Evolutionary conservation across 371 early-diverging fungal species (phyloP), one percentile per base, ranked within the genome.

Genomic region (Batrachochytrium dendrobatidis): DNA sequence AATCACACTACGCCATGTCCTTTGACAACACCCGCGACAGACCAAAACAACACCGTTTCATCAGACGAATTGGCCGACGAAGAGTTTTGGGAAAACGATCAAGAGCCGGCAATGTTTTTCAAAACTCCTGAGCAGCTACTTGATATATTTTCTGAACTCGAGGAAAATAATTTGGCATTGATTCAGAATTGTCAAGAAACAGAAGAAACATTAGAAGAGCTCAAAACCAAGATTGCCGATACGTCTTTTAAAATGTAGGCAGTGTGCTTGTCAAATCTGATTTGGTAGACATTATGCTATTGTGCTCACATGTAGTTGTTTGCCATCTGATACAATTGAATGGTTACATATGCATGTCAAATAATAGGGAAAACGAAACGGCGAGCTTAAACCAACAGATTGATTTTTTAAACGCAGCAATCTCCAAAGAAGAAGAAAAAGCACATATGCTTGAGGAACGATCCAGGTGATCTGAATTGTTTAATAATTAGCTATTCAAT

Each of bases 181-280:
- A 79, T 79, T 34, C 79, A 79, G 49, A 77, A 72, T 54, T 77
- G 74, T 45, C 79, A 79, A 55, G 79, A 79, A 60, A 74, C 76
- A 17, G 79, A 79, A 51, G 79, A 77, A 54, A 70, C 79, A 26
- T 58, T 79, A 12, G 79, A 77, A 52, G 76, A 76, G 53, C 57
- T 79, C 29, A 71, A 62, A 53, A 61, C 58, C 20, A 68, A 71
- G 64, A 75, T 75, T 25, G 45, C 59, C 22, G 74, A 75, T 52
- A 73, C 77, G 10, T 70, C 70, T 54, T 62, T 58, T 22, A 58
- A 60, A 22, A 77, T 79, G 77, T 74, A 45, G 0, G 65, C 53
- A 24, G 48, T 34, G 6, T 22, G 17, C 5, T 31, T 62, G 1
- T 2, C n/a, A 48, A 35, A 12, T n/a, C 17, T 55, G 20, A 2